These are phyloP conservation scores for Phascolomyces articulosus DNA, from an alignment of 371 early-diverging fungal genomes.

Conservation along the genomic window DNA sequence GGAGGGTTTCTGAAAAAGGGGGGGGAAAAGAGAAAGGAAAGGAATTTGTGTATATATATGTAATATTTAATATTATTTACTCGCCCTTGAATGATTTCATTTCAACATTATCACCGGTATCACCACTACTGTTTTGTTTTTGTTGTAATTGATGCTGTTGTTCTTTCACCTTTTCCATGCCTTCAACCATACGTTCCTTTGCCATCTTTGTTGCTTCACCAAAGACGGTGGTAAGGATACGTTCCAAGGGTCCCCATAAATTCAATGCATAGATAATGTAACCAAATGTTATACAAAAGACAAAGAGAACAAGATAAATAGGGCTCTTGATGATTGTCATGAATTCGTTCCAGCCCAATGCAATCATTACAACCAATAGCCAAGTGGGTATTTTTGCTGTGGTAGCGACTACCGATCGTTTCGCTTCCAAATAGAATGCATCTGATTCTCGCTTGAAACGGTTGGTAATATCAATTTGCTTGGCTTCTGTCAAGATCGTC, in stretches of 20 bases:
- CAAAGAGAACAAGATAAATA: conserved; percentile 69
- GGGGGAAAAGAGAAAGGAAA: too few relatives aligned
- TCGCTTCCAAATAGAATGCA: conserved; percentile 92
- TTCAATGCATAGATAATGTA: conserved; percentile 67
- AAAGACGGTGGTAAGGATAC: conserved; percentile 43
- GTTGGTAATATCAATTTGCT: conserved; percentile 77
- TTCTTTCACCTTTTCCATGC: conserved; percentile 26
- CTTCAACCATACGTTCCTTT: conserved; percentile 31
- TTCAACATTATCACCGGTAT: conserved; percentile 10
- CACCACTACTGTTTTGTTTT: not conserved
- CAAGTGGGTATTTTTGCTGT: conserved; percentile 88
- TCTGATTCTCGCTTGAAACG: conserved; percentile 90
- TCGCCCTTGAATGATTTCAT: conserved; percentile 17
- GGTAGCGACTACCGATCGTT: conserved; percentile 89
- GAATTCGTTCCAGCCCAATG: conserved; percentile 95
- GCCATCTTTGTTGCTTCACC: conserved; percentile 48
- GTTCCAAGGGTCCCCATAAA: conserved; percentile 68
- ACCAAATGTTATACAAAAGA: conserved; percentile 51
- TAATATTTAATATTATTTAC: conserved; percentile 2
- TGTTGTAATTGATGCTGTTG: conserved; percentile 12
- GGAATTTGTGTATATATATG: too few relatives aligned
- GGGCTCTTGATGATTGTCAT: conserved; percentile 83
- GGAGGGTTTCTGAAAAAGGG: too few relatives aligned
- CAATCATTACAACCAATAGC: conserved; percentile 76
- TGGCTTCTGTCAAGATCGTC: conserved; percentile 66